Evolutionary conservation across 2,329 filamentous ascomycete species (phyloP).

Genomic region (Ophiocordyceps australis): DNA sequence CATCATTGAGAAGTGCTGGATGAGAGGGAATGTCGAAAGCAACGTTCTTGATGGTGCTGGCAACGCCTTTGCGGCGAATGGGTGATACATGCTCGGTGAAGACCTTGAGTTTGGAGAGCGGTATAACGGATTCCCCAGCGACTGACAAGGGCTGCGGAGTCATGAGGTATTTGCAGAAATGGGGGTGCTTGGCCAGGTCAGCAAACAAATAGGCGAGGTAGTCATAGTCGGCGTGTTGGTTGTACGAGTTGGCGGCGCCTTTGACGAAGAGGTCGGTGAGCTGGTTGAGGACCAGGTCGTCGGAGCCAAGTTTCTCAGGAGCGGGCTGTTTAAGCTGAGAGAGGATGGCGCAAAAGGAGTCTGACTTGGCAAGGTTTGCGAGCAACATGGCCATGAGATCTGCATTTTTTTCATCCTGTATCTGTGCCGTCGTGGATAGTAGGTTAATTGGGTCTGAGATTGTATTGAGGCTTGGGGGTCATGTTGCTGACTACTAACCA

Average conservation of each 20-base stretch:
- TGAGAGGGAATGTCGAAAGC: constrained; percentile 69
- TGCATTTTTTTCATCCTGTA: constrained; percentile 59
- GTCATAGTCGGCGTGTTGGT: constrained; percentile 73
- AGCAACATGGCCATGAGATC: constrained; percentile 82
- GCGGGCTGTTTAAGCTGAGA: constrained; percentile 47
- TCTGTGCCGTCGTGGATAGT: too few relatives aligned
- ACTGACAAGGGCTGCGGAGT: constrained; percentile 54
- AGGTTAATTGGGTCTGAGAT: too few relatives aligned
- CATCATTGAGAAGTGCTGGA: constrained; percentile 47
- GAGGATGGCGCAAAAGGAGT: constrained; percentile 51
- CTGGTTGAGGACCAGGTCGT: constrained; percentile 67
- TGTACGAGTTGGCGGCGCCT: constrained; percentile 65
- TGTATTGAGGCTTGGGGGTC: too few relatives aligned
- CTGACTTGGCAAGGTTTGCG: constrained; percentile 75
- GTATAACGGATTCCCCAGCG: constrained; percentile 75
- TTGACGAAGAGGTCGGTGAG: constrained; percentile 93
- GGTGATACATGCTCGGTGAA: constrained; percentile 83
- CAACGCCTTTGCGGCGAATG: constrained; percentile 82
- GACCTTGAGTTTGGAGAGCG: constrained; percentile 78
- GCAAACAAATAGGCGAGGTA: constrained; percentile 91
- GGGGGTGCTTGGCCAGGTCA: constrained; percentile 67
- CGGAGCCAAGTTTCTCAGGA: constrained; percentile 53
- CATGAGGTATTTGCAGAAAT: constrained; percentile 60
- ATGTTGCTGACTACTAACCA: too few relatives aligned
- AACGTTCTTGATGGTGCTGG: constrained; percentile 85